Percentiles rank a stretch among this genome's conserved stretches.
phyloP scores from a whole-genome alignment of 441 rosid species.

The Pelargonium australe region DNA sequence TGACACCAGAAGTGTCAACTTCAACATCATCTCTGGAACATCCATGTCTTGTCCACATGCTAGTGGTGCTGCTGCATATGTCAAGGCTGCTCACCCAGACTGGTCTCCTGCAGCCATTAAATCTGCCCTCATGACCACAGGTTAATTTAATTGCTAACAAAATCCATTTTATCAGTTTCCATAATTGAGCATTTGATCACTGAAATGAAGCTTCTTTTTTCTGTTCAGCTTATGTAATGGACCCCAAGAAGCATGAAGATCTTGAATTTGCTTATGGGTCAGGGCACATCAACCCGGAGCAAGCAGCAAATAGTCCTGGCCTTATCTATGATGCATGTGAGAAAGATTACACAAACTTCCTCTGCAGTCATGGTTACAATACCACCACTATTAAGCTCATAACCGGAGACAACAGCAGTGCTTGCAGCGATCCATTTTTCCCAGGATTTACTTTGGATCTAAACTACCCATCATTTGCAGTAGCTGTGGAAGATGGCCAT shows the following conservation, averaged over 20 bases:
- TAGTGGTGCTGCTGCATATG: constrained; percentile 31
- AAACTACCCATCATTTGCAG: constrained; percentile 29
- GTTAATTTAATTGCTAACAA: constrained; percentile 7
- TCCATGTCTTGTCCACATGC: constrained; percentile 39
- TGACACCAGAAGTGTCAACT: constrained; percentile 23
- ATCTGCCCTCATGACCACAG: constrained; percentile 42
- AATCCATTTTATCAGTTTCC: background rate
- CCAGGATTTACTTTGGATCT: constrained; percentile 29
- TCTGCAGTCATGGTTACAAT: constrained; percentile 34
- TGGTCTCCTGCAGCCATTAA: constrained; percentile 37
- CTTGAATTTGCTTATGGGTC: constrained; percentile 31
- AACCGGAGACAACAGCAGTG: constrained; percentile 27
- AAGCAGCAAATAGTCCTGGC: constrained; percentile 22
- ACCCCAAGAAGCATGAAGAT: constrained; percentile 23
- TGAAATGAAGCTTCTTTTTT: background rate
- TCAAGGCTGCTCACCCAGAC: constrained; percentile 33
- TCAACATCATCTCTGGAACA: constrained; percentile 33
- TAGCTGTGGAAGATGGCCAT: constrained; percentile 31
- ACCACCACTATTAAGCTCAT: constrained; percentile 24
- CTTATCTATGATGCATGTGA: constrained; percentile 26
- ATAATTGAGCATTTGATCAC: background rate
- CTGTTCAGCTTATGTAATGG: constrained; percentile 20
- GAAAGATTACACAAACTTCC: constrained; percentile 26
- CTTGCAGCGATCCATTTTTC: constrained; percentile 4
- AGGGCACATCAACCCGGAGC: constrained; percentile 29